phyloP scores from a whole-genome alignment of 1,139 yeast species.

The Eremothecium coryli region DNA sequence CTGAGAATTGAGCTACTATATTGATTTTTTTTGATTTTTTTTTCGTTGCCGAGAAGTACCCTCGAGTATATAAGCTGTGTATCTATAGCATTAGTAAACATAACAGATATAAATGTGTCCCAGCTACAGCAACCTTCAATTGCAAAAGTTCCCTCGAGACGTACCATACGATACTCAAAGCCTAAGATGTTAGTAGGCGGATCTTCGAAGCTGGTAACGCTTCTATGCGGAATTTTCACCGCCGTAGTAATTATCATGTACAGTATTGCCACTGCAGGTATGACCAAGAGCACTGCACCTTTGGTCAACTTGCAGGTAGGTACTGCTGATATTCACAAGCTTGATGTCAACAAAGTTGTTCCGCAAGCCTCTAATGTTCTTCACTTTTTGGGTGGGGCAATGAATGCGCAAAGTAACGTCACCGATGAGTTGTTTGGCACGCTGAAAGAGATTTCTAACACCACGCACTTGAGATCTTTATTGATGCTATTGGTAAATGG shows the following conservation, averaged over 20 bases:
- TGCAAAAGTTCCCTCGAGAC: too few species aligned
- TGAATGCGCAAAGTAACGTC: slow-evolving; percentile 19
- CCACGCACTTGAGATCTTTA: slow-evolving; percentile 25
- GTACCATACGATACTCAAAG: too few species aligned
- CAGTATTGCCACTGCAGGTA: slow-evolving; percentile 27
- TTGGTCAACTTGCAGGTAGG: slow-evolving; percentile 27
- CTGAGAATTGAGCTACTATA: too few species aligned
- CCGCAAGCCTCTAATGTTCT: slow-evolving; percentile 25
- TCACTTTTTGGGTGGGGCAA: slow-evolving; percentile 23
- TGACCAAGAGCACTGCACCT: slow-evolving; percentile 25
- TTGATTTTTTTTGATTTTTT: too few species aligned
- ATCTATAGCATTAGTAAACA: too few species aligned
- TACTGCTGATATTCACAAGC: slow-evolving; percentile 26
- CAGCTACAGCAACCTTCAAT: too few species aligned
- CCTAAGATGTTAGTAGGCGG: too few species aligned
- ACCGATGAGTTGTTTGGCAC: slow-evolving; percentile 18
- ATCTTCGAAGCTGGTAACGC: neutral
- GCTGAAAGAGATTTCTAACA: slow-evolving; percentile 20
- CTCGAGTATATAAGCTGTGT: too few species aligned
- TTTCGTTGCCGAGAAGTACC: too few species aligned
- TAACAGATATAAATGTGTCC: too few species aligned
- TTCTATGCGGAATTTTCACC: slow-evolving; percentile 1
- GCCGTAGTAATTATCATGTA: slow-evolving; percentile 20
- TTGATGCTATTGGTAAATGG: slow-evolving; percentile 21
- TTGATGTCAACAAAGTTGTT: slow-evolving; percentile 29